Evolutionary conservation across 192 early-diverging fungal species (phyloP).

Genomic region (Rhizophlyctis rosea): DNA sequence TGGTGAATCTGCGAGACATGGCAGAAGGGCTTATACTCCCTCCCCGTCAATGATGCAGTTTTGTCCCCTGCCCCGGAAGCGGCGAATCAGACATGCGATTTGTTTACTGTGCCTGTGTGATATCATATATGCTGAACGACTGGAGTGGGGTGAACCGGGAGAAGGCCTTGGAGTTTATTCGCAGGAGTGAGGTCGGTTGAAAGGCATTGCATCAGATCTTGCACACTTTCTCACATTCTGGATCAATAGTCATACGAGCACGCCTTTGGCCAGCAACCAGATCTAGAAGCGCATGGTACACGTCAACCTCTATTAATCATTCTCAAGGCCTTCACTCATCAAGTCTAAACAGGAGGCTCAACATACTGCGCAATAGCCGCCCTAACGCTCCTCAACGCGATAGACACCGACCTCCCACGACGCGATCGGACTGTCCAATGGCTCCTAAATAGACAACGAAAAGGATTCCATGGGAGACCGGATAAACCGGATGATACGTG

Average conservation of each 20-base stretch:
- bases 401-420: slow-evolving; percentile 33
- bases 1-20: no score
- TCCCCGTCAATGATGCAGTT: slow-evolving; percentile 54
- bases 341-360: slow-evolving; percentile 63
- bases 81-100: slow-evolving; percentile 88
- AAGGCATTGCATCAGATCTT: slow-evolving; percentile 64
- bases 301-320: neutral
- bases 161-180: slow-evolving; percentile 58
- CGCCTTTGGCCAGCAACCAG: slow-evolving; percentile 75
- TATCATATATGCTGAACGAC: slow-evolving; percentile 81
- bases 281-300: slow-evolving; percentile 78
- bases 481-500: slow-evolving; percentile 91
- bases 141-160: slow-evolving; percentile 80
- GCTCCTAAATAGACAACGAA: slow-evolving; percentile 73
- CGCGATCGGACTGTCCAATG: slow-evolving; percentile 61
- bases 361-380: slow-evolving; percentile 88
- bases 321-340: neutral
- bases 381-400: slow-evolving; percentile 63
- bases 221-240: slow-evolving; percentile 59
- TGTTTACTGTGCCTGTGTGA: slow-evolving; percentile 82
- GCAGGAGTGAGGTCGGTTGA: slow-evolving; percentile 55
- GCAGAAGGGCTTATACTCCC: no score
- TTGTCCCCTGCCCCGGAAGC: slow-evolving; percentile 63
- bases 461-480: slow-evolving; percentile 86
- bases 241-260: slow-evolving; percentile 57